Percentiles rank a stretch among this genome's conserved stretches.
These are phyloP conservation scores for Diaporthe amygdali DNA, from an alignment of 2,329 filamentous ascomycete species.

Conservation along the genomic window DNA sequence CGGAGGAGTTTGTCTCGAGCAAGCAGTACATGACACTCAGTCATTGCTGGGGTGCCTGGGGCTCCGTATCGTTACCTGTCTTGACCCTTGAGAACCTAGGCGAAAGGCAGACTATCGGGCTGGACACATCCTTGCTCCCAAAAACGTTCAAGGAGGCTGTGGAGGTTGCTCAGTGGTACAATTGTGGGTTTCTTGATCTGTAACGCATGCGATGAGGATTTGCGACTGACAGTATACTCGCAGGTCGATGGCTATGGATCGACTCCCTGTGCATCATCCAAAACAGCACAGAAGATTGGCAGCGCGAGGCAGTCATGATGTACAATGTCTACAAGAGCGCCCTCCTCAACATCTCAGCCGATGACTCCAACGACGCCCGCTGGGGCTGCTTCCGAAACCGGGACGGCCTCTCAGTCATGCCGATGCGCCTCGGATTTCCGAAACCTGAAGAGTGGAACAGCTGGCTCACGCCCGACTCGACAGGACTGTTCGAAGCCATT, in stretches of 20 bases:
- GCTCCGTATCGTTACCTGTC: neutral
- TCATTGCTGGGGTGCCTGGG: conserved; percentile 16
- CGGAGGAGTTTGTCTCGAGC: neutral
- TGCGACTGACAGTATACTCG: neutral
- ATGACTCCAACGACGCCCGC: conserved; percentile 1
- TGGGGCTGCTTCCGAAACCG: neutral
- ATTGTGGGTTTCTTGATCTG: neutral
- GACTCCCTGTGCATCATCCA: conserved; percentile 20
- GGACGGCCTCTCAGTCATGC: neutral
- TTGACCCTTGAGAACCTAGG: neutral
- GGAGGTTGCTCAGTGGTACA: conserved; percentile 15
- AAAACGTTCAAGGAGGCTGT: conserved; percentile 6
- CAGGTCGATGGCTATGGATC: conserved; percentile 18
- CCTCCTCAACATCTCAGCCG: conserved; percentile 9
- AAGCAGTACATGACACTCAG: conserved; percentile 11
- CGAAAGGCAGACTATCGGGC: neutral
- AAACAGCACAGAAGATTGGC: conserved; percentile 22
- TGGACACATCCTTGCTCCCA: neutral
- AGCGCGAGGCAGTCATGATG: conserved; percentile 23
- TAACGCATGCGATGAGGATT: too few species aligned
- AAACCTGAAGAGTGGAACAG: neutral
- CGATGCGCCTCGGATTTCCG: neutral
- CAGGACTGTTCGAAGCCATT: neutral
- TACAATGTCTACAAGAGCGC: conserved; percentile 19
- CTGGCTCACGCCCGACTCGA: neutral